A percentile compares a stretch with the other conserved stretches of the same genome.
Conservation (phyloP, 805 yeast species). For the Saturnispora quitensis region DNA sequence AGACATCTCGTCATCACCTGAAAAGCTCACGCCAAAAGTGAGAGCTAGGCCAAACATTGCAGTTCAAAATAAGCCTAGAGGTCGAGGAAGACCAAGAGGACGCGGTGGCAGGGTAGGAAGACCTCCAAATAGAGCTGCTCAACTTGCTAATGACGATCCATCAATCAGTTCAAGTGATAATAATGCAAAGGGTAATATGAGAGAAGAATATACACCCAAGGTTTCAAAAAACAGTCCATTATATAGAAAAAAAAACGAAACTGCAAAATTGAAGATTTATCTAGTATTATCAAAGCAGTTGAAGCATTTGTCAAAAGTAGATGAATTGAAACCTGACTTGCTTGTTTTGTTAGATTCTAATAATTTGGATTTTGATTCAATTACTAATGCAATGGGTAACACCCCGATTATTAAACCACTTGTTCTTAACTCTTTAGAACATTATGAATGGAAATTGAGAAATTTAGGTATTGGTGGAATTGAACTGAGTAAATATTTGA, state of each 20-base stretch:
- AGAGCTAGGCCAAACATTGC: background rate
- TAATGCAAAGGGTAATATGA: constrained; percentile 2
- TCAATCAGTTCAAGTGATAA: background rate
- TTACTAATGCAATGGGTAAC: constrained; percentile 10
- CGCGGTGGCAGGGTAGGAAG: constrained; percentile 4
- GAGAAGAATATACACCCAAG: constrained; percentile 26
- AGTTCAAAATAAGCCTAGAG: background rate
- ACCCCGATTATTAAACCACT: constrained; percentile 40
- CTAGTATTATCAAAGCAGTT: constrained; percentile 40
- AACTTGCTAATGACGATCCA: background rate
- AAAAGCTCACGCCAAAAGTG: background rate
- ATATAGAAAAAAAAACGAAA: constrained; percentile 15
- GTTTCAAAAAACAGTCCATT: constrained; percentile 26
- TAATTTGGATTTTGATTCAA: constrained; percentile 11
- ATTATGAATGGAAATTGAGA: constrained; percentile 23
- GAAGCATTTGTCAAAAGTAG: constrained; percentile 26
- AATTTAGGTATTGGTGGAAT: constrained; percentile 5
- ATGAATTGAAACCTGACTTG: constrained; percentile 31
- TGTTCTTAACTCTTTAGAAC: constrained; percentile 37
- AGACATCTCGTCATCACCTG: background rate
- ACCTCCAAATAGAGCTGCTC: constrained; percentile 1
- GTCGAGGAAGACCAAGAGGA: constrained; percentile 5
- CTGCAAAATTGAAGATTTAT: constrained; percentile 23
- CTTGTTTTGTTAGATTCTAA: constrained; percentile 42
- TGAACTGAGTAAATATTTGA: constrained; percentile 13